These are phyloP conservation scores for Hortiboletus campestris DNA, from an alignment of 768 basidiomycete species.

Conservation along the genomic window DNA sequence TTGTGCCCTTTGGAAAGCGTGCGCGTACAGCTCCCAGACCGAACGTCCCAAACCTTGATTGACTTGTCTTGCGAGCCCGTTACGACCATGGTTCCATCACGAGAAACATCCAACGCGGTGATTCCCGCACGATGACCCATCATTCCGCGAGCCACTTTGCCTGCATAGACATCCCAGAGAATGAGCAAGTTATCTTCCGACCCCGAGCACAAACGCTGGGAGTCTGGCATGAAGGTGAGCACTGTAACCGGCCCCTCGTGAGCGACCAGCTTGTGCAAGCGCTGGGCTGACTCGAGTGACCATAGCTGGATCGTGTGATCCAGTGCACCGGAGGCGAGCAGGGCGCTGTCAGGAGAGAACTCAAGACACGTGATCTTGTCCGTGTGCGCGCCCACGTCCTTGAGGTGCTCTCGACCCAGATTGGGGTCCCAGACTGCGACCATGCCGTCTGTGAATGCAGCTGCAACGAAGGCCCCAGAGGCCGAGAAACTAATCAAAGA, in stretches of 20 bases:
- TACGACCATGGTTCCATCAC: constrained; percentile 12
- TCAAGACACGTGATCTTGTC: constrained; percentile 10
- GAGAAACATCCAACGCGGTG: constrained; percentile 14
- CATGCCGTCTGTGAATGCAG: constrained; percentile 4
- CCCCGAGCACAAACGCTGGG: constrained; percentile 15
- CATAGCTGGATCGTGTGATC: constrained; percentile 16
- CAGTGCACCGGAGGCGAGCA: constrained; percentile 12
- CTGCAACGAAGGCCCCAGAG: constrained; percentile 11
- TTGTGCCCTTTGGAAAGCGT: constrained; percentile 9
- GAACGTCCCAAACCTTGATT: constrained; percentile 18
- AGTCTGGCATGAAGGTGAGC: constrained; percentile 15
- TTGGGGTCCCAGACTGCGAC: constrained; percentile 15
- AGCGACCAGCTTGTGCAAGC: neutral
- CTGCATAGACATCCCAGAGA: constrained; percentile 13
- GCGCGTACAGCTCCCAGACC: constrained; percentile 7
- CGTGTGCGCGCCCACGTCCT: constrained; percentile 1
- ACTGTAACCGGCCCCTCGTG: constrained; percentile 12
- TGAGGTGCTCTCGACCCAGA: constrained; percentile 11
- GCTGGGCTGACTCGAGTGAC: constrained; percentile 9
- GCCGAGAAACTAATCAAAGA: constrained; percentile 9
- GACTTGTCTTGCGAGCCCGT: constrained; percentile 20
- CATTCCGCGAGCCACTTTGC: constrained; percentile 7
- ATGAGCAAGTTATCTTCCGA: constrained; percentile 17
- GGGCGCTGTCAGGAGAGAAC: constrained; percentile 3
- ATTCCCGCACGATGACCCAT: constrained; percentile 17